Evolutionary conservation across 2,329 filamentous ascomycete species (phyloP).

Genomic region (Pseudopithomyces maydicus): DNA sequence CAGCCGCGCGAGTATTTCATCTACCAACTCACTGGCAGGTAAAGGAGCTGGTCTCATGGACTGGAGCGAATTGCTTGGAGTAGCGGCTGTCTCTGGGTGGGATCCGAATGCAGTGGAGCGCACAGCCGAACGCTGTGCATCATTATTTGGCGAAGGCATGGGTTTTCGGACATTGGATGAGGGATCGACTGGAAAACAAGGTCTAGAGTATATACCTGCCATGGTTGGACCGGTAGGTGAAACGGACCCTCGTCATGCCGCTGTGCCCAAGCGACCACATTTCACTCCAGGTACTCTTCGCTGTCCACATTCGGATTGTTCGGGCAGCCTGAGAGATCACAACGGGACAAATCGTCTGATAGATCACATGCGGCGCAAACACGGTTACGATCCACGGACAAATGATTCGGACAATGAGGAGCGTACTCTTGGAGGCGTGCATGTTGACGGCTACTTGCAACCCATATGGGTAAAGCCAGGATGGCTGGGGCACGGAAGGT

Average conservation of each 20-base stretch:
- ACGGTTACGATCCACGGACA: slow-evolving; percentile 48
- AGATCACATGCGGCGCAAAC: slow-evolving; percentile 54
- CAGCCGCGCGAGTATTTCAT: slow-evolving; percentile 12
- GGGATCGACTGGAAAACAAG: slow-evolving; percentile 26
- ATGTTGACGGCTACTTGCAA: slow-evolving; percentile 70
- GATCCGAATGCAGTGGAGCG: slow-evolving; percentile 66
- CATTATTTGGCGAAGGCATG: slow-evolving; percentile 77
- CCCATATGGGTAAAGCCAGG: slow-evolving; percentile 51
- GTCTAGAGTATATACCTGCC: slow-evolving; percentile 39
- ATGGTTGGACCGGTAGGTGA: slow-evolving; percentile 23
- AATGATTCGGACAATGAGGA: slow-evolving; percentile 54
- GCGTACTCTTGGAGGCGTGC: slow-evolving; percentile 63
- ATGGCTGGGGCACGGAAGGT: slow-evolving; percentile 30
- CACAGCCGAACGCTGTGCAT: slow-evolving; percentile 73
- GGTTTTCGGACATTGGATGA: slow-evolving; percentile 62
- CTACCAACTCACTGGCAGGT: slow-evolving; percentile 16
- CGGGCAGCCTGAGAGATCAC: slow-evolving; percentile 31
- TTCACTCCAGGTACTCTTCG: slow-evolving; percentile 1
- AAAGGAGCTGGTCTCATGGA: slow-evolving; percentile 52
- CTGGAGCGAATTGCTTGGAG: slow-evolving; percentile 84
- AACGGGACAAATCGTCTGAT: slow-evolving; percentile 33
- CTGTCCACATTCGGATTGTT: slow-evolving; percentile 42
- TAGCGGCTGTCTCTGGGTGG: slow-evolving; percentile 77
- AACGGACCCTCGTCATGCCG: not conserved
- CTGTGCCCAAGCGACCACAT: not conserved